Evolutionary conservation across 2,329 filamentous ascomycete species (phyloP), one percentile per base, ranked within the genome.

Genomic region (Penicillium sp.): DNA sequence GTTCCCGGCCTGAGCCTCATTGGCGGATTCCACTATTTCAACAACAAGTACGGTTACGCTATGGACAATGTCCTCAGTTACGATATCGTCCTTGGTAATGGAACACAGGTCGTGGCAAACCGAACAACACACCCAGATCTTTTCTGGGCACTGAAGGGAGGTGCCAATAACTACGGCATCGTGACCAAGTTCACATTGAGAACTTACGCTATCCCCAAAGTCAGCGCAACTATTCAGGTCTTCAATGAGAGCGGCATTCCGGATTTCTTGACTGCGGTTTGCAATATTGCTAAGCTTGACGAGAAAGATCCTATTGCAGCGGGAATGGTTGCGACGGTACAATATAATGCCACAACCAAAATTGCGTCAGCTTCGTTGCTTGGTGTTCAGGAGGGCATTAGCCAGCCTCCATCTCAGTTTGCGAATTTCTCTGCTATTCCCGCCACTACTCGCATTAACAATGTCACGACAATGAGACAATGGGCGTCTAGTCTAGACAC

Each of bases 131-230:
- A 76, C 54, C 37, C 59, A 0, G 75, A 78, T 58, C 66, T 78
- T 8, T 77, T 76, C 68, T 77, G 75, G 74, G 73, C 76, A 0
- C 60, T 78, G 9, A 76, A 77, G 47, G 75, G 76, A 2, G 75
- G 73, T 4, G 75, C 67, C 9, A 76, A 74, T 51, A 73, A 70
- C 42, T 78, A 73, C 50, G 75, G 73, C 2, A 68, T 78, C 17
- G 73, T 78, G 10, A 78, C 75, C 0, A 65, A 70, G 17, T 77
- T 78, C 28, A 60, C 59, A 1, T 56, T 74, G n/a, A 66, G 62
- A 57, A 73, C 71, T 3, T 67, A 65, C 28, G 42, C 49, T 0
- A 60, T 69, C 8, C 68, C 70, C 0, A 61, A 65, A 17, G 56
- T 78, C n/a, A 76, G 70, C 58, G 77, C 71, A 17, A 77, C 75